Evolutionary conservation across 2,329 filamentous ascomycete genomes (phyloP).

Genomic region (Colletotrichum brevisporum): DNA sequence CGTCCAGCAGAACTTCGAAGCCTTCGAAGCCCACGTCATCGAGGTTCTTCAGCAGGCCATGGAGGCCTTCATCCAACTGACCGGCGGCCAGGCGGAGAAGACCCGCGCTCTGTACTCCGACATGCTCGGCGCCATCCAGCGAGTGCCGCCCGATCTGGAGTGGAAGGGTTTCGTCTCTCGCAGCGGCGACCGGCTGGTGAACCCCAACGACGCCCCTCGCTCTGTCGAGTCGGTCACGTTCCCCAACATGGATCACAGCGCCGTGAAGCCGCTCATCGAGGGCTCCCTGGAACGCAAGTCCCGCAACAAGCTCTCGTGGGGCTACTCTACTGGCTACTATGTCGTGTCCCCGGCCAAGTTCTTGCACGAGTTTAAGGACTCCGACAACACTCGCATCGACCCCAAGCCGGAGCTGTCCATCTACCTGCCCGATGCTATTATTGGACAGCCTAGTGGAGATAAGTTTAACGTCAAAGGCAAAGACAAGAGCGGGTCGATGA

Average conservation of each 20-base stretch:
- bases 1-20: slow-evolving; percentile 90
- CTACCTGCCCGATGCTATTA: slow-evolving; percentile 90
- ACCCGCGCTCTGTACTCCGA: slow-evolving; percentile 85
- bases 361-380: slow-evolving; percentile 96
- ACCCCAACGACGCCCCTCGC: slow-evolving; percentile 81
- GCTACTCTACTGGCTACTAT: slow-evolving; percentile 87
- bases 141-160: slow-evolving; percentile 87
- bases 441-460: slow-evolving; percentile 79
- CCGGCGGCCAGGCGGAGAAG: slow-evolving; percentile 85
- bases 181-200: slow-evolving; percentile 79
- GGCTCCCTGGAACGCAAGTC: slow-evolving; percentile 92
- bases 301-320: slow-evolving; percentile 83
- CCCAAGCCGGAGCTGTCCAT: slow-evolving; percentile 89
- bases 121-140: slow-evolving; percentile 82
- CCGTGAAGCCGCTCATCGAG: slow-evolving; percentile 88
- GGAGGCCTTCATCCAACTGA: slow-evolving; percentile 85
- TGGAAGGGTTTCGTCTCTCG: slow-evolving; percentile 88
- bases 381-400: slow-evolving; percentile 79
- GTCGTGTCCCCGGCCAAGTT: slow-evolving; percentile 90
- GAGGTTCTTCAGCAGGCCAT: slow-evolving; percentile 86
- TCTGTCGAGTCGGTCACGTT: slow-evolving; percentile 82
- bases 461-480: slow-evolving; percentile 98
- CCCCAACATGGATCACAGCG: slow-evolving; percentile 87
- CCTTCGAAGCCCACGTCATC: slow-evolving; percentile 90
- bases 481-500: slow-evolving; percentile 84